Base-by-base conservation (phyloP, 306 rosid species). In the Vigna unguiculata region DNA sequence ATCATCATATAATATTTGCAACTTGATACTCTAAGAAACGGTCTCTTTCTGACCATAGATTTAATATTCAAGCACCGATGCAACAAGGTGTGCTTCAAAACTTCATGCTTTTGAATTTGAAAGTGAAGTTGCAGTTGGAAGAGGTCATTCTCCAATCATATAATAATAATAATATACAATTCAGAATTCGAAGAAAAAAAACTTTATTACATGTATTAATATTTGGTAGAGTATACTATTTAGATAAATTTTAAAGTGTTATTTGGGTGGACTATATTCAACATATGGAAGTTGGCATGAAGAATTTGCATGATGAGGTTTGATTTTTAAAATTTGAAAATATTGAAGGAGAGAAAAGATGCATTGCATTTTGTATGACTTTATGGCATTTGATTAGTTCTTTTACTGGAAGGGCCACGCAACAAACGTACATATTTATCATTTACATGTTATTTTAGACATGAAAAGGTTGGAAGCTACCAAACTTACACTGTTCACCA, bases 231-330 rank as follows among this genome's bases (percentile, higher is more conserved):
- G 30, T 28, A 28, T 28, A 5, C 30, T 28, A 28, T 28, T 28
- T 28, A 28, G 5, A 28, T 28, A 28, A 28, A 28, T 28, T 28
- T 28, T 4, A 28, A 28, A 28, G 3, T 28, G 4, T 28, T 28
- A 25, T 28, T 28, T 28, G 30, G 30, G 30, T 28, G 30, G 30
- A 25, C 3, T 2, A 25, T 25, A 24, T 1, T 24, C 55, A 89
- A 77, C 78, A 63, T 4, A 80, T 85, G 43, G 88, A 88, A 71
- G 87, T 91, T 49, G 80, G 76, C n/a, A 85, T 2, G 80, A 85
- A 75, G 75, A 69, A 30, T 30, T 30, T 30, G 34, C 5, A 4
- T 4, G 5, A 30, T 30, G 34, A 30, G 4, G 1, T 32, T 1
- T 5, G 36, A 32, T 5, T 32, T 32, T 32, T 4, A 32, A 32